phyloP scores from a whole-genome alignment of 345 rosid species.

The Cardamine resedifolia region DNA sequence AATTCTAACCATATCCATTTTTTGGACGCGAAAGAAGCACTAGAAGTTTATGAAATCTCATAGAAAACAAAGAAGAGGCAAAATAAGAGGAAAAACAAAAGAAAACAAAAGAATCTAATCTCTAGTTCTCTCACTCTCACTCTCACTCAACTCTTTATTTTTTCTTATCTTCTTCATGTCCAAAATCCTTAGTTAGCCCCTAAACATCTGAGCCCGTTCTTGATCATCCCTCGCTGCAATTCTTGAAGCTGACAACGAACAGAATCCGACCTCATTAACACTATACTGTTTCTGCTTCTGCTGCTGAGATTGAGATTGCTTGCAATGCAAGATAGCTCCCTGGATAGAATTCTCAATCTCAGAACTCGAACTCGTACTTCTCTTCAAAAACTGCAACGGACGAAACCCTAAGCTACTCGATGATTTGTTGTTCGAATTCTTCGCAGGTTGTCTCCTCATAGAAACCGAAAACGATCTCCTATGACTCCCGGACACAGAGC shows the following conservation, averaged over 20 bases:
- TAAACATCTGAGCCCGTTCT: slow-evolving; percentile 52
- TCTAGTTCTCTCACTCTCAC: slow-evolving; percentile 17
- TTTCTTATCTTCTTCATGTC: neutral
- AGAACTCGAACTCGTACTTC: slow-evolving; percentile 56
- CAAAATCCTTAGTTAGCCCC: slow-evolving; percentile 45
- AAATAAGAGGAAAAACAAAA: slow-evolving; percentile 24
- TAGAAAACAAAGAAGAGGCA: neutral
- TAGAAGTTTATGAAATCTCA: slow-evolving; percentile 8
- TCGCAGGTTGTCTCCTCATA: slow-evolving; percentile 52
- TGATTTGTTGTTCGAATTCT: slow-evolving; percentile 42
- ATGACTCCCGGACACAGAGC: slow-evolving; percentile 37
- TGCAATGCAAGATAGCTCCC: slow-evolving; percentile 94
- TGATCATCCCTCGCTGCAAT: slow-evolving; percentile 48
- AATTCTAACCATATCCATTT: slow-evolving; percentile 1
- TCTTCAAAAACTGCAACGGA: slow-evolving; percentile 50
- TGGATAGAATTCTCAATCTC: slow-evolving; percentile 79
- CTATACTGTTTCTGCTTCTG: slow-evolving; percentile 45
- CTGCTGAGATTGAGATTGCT: slow-evolving; percentile 70
- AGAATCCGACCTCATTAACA: slow-evolving; percentile 50
- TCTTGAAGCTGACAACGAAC: slow-evolving; percentile 54
- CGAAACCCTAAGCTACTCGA: slow-evolving; percentile 44
- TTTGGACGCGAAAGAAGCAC: neutral
- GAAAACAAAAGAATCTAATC: slow-evolving; percentile 22
- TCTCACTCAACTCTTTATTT: slow-evolving; percentile 32
- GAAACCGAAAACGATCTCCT: slow-evolving; percentile 87